phyloP scores from a whole-genome alignment of 2,329 filamentous ascomycete genomes.

The Penicillium hordei region DNA sequence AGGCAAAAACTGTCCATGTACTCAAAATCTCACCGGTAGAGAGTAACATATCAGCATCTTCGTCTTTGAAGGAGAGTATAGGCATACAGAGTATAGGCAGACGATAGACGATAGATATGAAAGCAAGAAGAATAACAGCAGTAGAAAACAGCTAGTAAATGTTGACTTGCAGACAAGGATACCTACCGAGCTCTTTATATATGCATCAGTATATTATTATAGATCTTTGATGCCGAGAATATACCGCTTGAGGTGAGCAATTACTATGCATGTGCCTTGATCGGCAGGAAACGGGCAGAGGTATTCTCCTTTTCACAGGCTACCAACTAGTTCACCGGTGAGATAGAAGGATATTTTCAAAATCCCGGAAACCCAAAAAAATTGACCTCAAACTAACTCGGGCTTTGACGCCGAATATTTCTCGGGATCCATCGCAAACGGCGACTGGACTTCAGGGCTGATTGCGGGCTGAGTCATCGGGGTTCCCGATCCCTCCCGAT shows the following conservation, averaged over 20 bases:
- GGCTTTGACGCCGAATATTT: slow-evolving; percentile 13
- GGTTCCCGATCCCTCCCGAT: slow-evolving; percentile 26
- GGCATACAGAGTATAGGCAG: neutral
- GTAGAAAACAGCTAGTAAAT: neutral
- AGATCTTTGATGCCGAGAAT: neutral
- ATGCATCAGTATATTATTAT: neutral
- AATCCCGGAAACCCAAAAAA: neutral
- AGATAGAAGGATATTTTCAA: neutral
- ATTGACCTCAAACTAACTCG: neutral
- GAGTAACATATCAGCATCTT: neutral
- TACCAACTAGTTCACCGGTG: neutral
- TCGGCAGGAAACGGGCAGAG: neutral
- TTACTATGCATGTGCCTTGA: neutral
- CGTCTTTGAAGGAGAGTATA: neutral
- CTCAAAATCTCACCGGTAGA: neutral
- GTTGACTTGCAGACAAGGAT: neutral
- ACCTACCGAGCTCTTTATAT: neutral
- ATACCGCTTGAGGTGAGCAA: neutral
- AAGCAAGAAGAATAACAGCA: neutral
- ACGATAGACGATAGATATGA: neutral
- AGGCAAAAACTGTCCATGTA: too few relatives aligned
- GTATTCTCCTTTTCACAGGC: neutral
- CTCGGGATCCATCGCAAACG: slow-evolving; percentile 18
- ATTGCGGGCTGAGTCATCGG: slow-evolving; percentile 7
- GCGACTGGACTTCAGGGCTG: neutral